Evolutionary conservation across 2,329 filamentous ascomycete species (phyloP).

Genomic region (Ascomycota sp.): DNA sequence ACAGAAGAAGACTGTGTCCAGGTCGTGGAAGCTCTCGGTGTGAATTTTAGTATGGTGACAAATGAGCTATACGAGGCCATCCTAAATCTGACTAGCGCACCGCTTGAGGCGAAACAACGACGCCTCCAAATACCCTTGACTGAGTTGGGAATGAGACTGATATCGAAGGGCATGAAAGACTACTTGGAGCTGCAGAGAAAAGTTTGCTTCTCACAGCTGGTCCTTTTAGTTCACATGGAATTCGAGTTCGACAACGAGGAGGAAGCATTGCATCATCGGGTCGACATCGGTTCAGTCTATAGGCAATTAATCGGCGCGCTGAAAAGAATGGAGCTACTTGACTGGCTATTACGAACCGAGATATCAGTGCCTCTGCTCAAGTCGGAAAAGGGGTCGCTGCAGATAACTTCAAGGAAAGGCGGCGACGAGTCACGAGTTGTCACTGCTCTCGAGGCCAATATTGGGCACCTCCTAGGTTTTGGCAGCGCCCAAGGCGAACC

Average conservation of each 20-base stretch:
- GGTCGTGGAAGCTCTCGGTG: conserved; percentile 48
- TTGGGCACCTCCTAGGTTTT: conserved; percentile 43
- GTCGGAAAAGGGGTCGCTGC: conserved; percentile 13
- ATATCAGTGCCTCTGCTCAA: conserved; percentile 27
- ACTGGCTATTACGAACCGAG: conserved; percentile 44
- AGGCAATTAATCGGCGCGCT: conserved; percentile 49
- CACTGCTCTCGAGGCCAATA: conserved; percentile 37
- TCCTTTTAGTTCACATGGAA: conserved; percentile 73
- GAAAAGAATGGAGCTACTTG: conserved; percentile 51
- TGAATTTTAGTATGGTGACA: conserved; percentile 38
- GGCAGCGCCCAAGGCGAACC: conserved; percentile 27
- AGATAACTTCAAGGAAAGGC: conserved; percentile 17
- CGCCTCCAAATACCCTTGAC: conserved; percentile 37
- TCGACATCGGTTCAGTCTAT: conserved; percentile 52
- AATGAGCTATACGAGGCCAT: conserved; percentile 33
- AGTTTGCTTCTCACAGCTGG: conserved; percentile 61
- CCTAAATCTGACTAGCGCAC: conserved; percentile 21
- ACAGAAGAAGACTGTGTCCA: conserved; percentile 61
- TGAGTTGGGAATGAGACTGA: conserved; percentile 53
- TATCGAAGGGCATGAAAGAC: conserved; percentile 63
- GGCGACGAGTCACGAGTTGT: conserved; percentile 26
- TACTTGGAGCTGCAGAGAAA: conserved; percentile 51
- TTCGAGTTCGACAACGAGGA: conserved; percentile 59
- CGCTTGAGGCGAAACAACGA: conserved; percentile 23
- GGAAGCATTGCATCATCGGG: conserved; percentile 35